Evolutionary conservation across 768 basidiomycete species (phyloP).

Genomic region (Pulveroboletus sp.): DNA sequence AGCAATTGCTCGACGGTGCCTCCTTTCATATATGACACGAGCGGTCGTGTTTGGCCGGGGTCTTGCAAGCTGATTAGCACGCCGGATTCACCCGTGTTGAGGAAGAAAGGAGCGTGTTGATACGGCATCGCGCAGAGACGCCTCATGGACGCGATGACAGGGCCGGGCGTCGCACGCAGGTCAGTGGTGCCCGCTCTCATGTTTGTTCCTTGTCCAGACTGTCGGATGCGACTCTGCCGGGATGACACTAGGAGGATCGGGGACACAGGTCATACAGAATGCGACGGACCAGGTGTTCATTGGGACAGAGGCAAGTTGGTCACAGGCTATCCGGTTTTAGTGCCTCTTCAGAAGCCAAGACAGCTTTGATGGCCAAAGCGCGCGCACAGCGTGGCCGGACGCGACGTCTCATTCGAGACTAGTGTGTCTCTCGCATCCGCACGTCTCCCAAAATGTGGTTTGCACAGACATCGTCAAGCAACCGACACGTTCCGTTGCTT

Average conservation of each 20-base stretch:
- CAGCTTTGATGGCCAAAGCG: no score
- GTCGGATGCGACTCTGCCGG: no score
- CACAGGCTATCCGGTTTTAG: no score
- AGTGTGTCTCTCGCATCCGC: no score
- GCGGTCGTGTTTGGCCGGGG: background rate
- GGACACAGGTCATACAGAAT: background rate
- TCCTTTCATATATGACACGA: background rate
- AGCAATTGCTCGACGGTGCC: background rate
- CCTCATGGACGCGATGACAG: background rate
- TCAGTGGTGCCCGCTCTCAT: constrained; percentile 3
- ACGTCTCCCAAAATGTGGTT: no score
- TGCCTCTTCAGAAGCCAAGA: no score
- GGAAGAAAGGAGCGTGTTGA: background rate
- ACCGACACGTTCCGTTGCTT: background rate
- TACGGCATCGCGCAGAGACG: no score
- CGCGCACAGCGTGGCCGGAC: no score
- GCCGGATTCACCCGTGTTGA: background rate
- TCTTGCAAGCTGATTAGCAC: background rate
- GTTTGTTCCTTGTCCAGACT: no score
- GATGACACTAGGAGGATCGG: background rate
- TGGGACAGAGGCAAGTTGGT: no score
- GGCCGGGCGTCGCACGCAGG: constrained; percentile 10
- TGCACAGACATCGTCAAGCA: no score
- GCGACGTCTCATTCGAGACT: no score
- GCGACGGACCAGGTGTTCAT: background rate